Evolutionary conservation across 192 early-diverging fungal genomes (phyloP).

Genomic region (Diversispora epigaea): DNA sequence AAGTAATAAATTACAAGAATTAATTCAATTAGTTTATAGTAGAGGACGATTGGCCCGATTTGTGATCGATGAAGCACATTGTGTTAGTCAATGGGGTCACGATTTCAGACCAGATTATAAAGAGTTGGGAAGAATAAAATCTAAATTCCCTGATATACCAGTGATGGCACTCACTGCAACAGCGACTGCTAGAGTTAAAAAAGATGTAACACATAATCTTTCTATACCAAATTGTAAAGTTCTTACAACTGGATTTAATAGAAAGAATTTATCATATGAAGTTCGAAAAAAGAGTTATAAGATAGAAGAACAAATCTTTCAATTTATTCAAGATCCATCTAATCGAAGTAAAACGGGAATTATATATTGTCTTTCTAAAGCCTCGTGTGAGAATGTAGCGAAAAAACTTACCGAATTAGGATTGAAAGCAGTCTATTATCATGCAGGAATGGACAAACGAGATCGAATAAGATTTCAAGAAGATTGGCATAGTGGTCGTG

Average conservation of each 20-base stretch:
- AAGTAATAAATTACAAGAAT: constrained; percentile 56
- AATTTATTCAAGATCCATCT: constrained; percentile 59
- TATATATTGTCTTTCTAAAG: constrained; percentile 84
- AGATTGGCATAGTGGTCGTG: constrained; percentile 73
- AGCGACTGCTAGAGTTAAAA: constrained; percentile 84
- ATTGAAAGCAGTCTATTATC: constrained; percentile 76
- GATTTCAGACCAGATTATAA: constrained; percentile 96
- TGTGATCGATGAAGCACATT: constrained; percentile 97
- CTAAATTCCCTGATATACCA: constrained; percentile 73
- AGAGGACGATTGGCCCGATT: constrained; percentile 76
- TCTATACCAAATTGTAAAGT: constrained; percentile 67
- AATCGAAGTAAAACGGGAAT: constrained; percentile 80
- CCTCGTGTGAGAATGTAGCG: constrained; percentile 79
- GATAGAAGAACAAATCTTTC: constrained; percentile 64
- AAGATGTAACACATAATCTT: constrained; percentile 77
- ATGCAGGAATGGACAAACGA: constrained; percentile 80
- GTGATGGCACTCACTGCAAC: constrained; percentile 96
- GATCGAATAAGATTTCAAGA: constrained; percentile 77
- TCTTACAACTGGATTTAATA: constrained; percentile 86
- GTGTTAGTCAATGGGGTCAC: constrained; percentile 95
- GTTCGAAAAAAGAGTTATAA: constrained; percentile 62
- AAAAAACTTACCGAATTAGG: constrained; percentile 60
- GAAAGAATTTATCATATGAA: constrained; percentile 79
- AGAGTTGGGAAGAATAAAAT: constrained; percentile 64
- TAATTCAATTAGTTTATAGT: constrained; percentile 56